Evolutionary conservation across 2,329 filamentous ascomycete genomes (phyloP).

Genomic region (Coniochaeta pulveracea): DNA sequence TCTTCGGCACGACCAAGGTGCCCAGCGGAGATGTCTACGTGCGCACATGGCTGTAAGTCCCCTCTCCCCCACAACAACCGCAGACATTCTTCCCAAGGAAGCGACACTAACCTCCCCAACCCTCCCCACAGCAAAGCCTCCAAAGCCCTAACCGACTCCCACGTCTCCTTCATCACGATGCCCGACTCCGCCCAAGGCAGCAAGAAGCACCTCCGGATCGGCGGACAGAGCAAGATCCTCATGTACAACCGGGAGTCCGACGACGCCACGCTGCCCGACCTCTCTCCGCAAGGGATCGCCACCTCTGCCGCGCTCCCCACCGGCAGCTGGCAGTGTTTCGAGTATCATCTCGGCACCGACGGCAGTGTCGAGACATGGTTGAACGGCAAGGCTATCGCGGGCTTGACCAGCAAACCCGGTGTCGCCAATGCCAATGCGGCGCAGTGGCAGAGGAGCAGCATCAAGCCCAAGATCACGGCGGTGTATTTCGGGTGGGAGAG

Average conservation of each 20-base stretch:
- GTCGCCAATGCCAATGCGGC: slow-evolving; percentile 36
- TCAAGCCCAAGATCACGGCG: slow-evolving; percentile 39
- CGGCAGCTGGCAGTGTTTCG: slow-evolving; percentile 45
- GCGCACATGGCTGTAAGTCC: slow-evolving; percentile 39
- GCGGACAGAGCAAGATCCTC: slow-evolving; percentile 47
- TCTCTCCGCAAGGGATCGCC: slow-evolving; percentile 45
- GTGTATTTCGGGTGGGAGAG: slow-evolving; percentile 55
- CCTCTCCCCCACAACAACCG: too few species aligned
- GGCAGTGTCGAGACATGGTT: slow-evolving; percentile 51
- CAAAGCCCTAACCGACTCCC: slow-evolving; percentile 44
- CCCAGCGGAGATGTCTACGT: slow-evolving; percentile 48
- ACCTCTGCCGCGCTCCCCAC: slow-evolving; percentile 38
- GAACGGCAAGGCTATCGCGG: slow-evolving; percentile 36
- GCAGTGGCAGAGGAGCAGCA: slow-evolving; percentile 37
- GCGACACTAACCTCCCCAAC: slow-evolving; percentile 10
- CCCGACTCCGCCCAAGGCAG: slow-evolving; percentile 33
- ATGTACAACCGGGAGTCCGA: slow-evolving; percentile 48
- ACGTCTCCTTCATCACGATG: slow-evolving; percentile 55
- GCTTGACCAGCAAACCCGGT: slow-evolving; percentile 35
- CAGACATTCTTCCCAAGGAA: too few species aligned
- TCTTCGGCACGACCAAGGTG: slow-evolving; percentile 46
- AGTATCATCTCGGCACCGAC: slow-evolving; percentile 47
- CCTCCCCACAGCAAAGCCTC: slow-evolving; percentile 35
- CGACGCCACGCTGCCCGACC: slow-evolving; percentile 15
- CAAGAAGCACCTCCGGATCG: slow-evolving; percentile 50